Conservation (phyloP, 1,284 basidiomycete species). For the Moniliella sp. region DNA sequence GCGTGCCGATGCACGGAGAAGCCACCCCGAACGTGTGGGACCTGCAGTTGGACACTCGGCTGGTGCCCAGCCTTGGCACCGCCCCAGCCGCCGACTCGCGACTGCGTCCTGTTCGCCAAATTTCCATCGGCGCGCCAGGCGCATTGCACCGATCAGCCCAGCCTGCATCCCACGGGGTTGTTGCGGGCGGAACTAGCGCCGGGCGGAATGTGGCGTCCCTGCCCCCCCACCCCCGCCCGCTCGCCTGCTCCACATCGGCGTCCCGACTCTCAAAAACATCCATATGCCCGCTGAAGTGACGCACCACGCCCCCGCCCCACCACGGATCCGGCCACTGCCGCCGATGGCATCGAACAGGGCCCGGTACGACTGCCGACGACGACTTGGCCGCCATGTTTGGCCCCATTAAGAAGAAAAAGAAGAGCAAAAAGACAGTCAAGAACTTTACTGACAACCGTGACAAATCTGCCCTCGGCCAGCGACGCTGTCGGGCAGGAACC, state of each 20-base stretch:
- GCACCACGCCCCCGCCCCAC: background rate
- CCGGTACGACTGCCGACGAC: background rate
- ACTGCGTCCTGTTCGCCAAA: too few species aligned
- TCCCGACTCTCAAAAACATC: too few species aligned
- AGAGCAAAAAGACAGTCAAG: background rate
- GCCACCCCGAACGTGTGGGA: too few species aligned
- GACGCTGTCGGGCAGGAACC: too few species aligned
- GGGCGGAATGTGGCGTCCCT: background rate
- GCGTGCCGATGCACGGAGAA: too few species aligned
- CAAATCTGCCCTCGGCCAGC: background rate
- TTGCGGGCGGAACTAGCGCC: background rate
- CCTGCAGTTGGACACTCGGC: too few species aligned
- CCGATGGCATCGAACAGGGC: background rate
- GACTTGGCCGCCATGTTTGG: background rate
- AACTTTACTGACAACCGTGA: background rate
- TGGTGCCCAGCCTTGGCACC: too few species aligned
- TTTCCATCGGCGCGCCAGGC: too few species aligned
- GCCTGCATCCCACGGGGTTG: too few species aligned
- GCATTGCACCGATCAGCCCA: too few species aligned
- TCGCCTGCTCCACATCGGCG: background rate
- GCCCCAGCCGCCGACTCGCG: too few species aligned
- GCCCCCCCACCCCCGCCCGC: background rate
- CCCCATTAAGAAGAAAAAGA: background rate
- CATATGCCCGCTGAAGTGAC: too few species aligned
- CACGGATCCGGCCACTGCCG: background rate